Evolutionary conservation across 305 asterid genomes (phyloP).

Genomic region (Fraxinus angustifolia): DNA sequence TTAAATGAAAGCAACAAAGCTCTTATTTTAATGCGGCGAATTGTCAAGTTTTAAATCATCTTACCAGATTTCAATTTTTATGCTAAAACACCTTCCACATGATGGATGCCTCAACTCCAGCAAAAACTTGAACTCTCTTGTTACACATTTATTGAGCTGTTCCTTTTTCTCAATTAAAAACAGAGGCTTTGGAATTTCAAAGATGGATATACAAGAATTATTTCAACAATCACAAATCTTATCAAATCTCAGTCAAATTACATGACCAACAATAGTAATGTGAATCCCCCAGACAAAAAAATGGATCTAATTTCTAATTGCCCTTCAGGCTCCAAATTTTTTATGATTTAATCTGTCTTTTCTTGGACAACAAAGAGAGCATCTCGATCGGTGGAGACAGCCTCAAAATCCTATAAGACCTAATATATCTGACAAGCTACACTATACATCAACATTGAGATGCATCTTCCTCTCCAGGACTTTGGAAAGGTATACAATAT

Average conservation of each 20-base stretch:
- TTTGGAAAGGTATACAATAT: not conserved
- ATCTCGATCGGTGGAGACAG: not conserved
- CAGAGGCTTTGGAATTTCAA: not conserved
- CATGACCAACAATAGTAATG: not conserved
- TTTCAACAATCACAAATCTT: not conserved
- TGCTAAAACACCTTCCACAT: not conserved
- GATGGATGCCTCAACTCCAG: not conserved
- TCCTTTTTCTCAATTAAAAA: not conserved
- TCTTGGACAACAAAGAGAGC: not conserved
- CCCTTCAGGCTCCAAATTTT: not conserved
- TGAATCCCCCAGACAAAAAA: not conserved
- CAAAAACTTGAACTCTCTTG: not conserved
- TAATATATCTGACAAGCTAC: not conserved
- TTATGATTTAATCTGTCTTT: not conserved
- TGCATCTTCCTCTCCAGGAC: not conserved
- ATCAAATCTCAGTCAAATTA: conserved; percentile 3
- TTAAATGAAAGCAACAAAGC: not conserved
- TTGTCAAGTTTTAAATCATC: not conserved
- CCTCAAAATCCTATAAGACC: not conserved
- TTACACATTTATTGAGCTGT: not conserved
- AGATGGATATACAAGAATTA: not conserved
- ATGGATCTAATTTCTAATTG: not conserved
- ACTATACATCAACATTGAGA: not conserved
- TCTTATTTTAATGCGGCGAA: not conserved
- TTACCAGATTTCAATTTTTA: not conserved